These are phyloP conservation scores for Cystoderma amianthinum DNA, from an alignment of 768 basidiomycete species.

Conservation along the genomic window DNA sequence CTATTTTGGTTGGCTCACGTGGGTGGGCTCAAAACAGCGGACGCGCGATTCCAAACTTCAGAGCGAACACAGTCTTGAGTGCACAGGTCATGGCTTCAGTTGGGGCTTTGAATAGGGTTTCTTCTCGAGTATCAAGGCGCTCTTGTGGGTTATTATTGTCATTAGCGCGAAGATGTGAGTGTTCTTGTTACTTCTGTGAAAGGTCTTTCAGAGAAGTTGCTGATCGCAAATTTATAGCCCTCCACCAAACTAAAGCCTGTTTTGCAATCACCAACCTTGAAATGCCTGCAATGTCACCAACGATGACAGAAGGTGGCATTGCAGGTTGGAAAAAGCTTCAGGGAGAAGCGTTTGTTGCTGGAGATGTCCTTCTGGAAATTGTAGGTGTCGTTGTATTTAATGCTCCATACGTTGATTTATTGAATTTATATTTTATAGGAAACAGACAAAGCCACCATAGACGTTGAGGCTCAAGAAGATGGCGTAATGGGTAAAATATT, in stretches of 20 bases:
- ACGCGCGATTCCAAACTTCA: too few species aligned
- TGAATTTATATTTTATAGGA: too few species aligned
- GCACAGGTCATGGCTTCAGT: too few species aligned
- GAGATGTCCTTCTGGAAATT: conserved; percentile 87
- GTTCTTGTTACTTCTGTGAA: too few species aligned
- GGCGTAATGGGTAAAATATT: conserved; percentile 92
- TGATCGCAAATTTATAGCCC: conserved; percentile 3
- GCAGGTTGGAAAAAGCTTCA: conserved; percentile 86
- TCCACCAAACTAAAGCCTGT: conserved; percentile 10
- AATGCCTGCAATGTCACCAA: conserved; percentile 98
- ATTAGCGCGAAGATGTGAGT: too few species aligned
- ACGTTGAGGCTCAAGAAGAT: conserved; percentile 98
- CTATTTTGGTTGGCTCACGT: too few species aligned
- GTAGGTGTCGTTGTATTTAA: conserved; percentile 38
- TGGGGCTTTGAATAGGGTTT: too few species aligned
- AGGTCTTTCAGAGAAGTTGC: too few species aligned
- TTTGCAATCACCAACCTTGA: conserved; percentile 66
- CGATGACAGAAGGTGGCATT: conserved; percentile 94
- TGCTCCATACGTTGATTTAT: conserved; percentile 1
- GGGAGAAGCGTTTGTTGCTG: conserved; percentile 72
- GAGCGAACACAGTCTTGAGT: too few species aligned
- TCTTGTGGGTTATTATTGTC: too few species aligned
- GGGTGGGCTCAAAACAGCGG: too few species aligned
- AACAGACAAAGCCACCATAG: conserved; percentile 94
- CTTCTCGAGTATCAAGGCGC: too few species aligned